Percentiles rank a stretch among this genome's conserved stretches.
These are phyloP conservation scores for Ophiostoma populinum DNA, from an alignment of 2,329 filamentous ascomycete species.

Conservation along the genomic window DNA sequence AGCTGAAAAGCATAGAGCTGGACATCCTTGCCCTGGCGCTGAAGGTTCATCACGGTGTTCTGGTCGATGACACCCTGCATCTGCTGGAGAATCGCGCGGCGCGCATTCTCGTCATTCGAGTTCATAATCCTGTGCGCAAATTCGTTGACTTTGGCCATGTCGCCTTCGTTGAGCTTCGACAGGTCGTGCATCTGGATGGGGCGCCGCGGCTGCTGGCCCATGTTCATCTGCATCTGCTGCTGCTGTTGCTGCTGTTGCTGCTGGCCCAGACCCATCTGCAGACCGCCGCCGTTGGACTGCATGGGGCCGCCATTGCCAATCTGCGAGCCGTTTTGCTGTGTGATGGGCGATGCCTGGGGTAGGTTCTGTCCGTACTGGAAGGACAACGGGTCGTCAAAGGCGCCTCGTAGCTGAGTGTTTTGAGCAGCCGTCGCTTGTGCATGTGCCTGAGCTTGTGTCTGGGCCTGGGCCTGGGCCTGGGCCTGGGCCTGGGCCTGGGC, in stretches of 20 bases:
- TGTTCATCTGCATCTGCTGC: constrained; percentile 22
- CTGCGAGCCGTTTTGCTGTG: constrained; percentile 25
- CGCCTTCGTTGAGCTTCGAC: constrained; percentile 23
- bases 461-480: constrained; percentile 14
- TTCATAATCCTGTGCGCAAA: constrained; percentile 24
- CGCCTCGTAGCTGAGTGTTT: constrained; percentile 30
- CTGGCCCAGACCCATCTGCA: constrained; percentile 11
- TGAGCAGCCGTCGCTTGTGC: constrained; percentile 14
- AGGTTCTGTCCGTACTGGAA: constrained; percentile 42
- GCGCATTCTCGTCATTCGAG: constrained; percentile 26
- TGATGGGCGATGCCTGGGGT: constrained; percentile 37
- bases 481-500: constrained; percentile 14
- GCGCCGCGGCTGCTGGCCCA: constrained; percentile 8
- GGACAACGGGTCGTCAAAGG: constrained; percentile 32
- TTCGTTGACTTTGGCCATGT: constrained; percentile 28
- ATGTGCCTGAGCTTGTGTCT: constrained; percentile 14
- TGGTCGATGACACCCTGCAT: constrained; percentile 22
- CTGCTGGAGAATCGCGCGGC: constrained; percentile 22
- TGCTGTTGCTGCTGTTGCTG: constrained; percentile 21
- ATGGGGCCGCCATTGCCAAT: constrained; percentile 24
- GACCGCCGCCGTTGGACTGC: constrained; percentile 13
- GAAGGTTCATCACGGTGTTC: constrained; percentile 25
- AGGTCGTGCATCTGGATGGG: constrained; percentile 15
- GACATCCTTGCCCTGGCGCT: constrained; percentile 30
- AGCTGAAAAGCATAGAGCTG: constrained; percentile 31